phyloP scores from a whole-genome alignment of 768 basidiomycete genomes.

The Boletus pseudo-olivaceus region DNA sequence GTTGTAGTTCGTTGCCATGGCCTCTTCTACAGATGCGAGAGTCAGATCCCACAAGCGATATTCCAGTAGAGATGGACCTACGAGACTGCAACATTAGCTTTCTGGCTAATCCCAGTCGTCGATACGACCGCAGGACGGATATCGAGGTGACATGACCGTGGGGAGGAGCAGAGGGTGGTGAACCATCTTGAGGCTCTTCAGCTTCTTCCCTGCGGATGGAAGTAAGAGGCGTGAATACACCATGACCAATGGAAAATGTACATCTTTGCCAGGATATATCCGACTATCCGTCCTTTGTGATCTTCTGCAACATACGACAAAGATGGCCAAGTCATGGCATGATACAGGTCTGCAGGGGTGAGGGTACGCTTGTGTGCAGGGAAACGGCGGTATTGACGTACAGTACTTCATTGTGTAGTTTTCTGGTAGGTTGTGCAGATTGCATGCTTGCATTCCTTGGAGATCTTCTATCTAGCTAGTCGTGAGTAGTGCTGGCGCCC shows the following conservation, averaged over 20 bases:
- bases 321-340: conserved; percentile 88
- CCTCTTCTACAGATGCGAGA: conserved; percentile 58
- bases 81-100: conserved; percentile 92
- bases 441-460: conserved; percentile 90
- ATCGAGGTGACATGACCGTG: conserved; percentile 97
- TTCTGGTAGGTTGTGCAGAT: conserved; percentile 90
- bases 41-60: not conserved
- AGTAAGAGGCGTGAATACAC: conserved; percentile 25
- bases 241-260: conserved; percentile 34
- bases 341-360: conserved; percentile 74
- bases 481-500: conserved; percentile 12
- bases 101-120: conserved; percentile 90
- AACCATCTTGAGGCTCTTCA: conserved; percentile 41
- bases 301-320: conserved; percentile 93
- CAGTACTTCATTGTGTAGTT: conserved; percentile 85
- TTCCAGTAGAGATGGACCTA: conserved; percentile 39
- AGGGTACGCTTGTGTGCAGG: not conserved
- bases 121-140: conserved; percentile 85
- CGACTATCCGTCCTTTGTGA: conserved; percentile 82
- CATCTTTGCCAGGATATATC: conserved; percentile 97
- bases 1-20: conserved; percentile 85
- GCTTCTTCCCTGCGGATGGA: conserved; percentile 51
- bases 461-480: conserved; percentile 73
- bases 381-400: conserved; percentile 30
- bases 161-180: conserved; percentile 48